Evolutionary conservation across 805 yeast genomes (phyloP).

Genomic region (Maudiozyma barnettii): DNA sequence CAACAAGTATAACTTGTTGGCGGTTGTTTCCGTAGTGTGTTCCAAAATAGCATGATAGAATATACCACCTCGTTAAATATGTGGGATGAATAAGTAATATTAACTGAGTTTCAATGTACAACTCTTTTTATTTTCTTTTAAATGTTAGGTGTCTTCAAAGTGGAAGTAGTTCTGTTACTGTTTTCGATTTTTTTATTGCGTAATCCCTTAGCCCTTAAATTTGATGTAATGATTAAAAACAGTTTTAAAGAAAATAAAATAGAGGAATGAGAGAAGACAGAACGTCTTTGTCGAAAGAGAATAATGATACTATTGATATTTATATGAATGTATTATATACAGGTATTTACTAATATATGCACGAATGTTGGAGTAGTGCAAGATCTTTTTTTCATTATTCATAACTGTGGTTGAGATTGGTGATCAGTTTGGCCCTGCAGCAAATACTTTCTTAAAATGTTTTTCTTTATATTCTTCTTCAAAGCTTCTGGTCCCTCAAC

Average conservation of each 20-base stretch:
- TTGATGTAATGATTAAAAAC: no score
- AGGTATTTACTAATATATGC: not conserved
- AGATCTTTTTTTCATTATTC: not conserved
- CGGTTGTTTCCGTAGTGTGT: not conserved
- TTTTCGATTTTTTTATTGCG: no score
- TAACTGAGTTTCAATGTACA: no score
- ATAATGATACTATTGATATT: not conserved
- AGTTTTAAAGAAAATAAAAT: not conserved
- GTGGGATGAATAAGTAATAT: no score
- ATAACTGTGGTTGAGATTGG: not conserved
- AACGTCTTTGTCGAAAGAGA: not conserved
- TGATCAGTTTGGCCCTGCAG: conserved; percentile 6
- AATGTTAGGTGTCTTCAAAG: no score
- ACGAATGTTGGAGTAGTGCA: not conserved
- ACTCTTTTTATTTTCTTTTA: no score
- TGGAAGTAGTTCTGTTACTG: no score
- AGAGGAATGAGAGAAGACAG: not conserved
- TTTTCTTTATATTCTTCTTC: conserved; percentile 53
- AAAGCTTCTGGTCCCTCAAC: conserved; percentile 31
- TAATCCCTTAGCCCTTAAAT: no score
- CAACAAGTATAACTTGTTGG: conserved; percentile 16
- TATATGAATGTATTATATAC: not conserved
- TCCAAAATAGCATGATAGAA: conserved; percentile 2
- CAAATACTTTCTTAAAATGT: conserved; percentile 58
- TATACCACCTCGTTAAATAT: no score